These are phyloP conservation scores for Stipa capillata DNA, from an alignment of 176 grass and related monocot species.

Conservation along the genomic window DNA sequence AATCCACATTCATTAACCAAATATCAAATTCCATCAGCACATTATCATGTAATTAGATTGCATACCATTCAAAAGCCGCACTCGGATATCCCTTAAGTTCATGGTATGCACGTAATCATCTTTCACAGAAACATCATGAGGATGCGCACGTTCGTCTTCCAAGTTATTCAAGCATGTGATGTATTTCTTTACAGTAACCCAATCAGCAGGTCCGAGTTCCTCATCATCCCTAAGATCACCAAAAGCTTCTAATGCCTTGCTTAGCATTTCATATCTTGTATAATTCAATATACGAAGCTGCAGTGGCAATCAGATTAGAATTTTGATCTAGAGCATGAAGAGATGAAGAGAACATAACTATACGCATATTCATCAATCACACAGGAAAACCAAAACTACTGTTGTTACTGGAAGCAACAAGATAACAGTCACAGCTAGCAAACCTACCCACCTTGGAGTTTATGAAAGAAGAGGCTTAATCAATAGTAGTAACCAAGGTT, in stretches of 20 bases:
- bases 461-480: not conserved
- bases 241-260: constrained; percentile 85
- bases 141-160: constrained; percentile 68
- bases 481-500: not conserved
- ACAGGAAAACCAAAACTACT: not conserved
- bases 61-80: constrained; percentile 87
- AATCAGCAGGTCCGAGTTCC: constrained; percentile 92
- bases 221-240: constrained; percentile 87
- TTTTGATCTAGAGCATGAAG: not conserved
- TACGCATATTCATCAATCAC: not conserved
- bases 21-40: not conserved
- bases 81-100: constrained; percentile 67
- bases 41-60: constrained; percentile 2
- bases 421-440: not conserved
- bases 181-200: constrained; percentile 68
- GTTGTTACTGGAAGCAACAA: not conserved
- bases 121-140: constrained; percentile 49
- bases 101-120: constrained; percentile 49
- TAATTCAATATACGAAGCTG: constrained; percentile 86
- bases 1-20: not conserved
- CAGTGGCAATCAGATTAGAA: constrained; percentile 11
- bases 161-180: constrained; percentile 84
- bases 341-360: not conserved
- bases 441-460: not conserved
- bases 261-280: constrained; percentile 86